Evolutionary conservation across 352 stramenopile genomes (phyloP).

Genomic region (Phytopythium delawarense): DNA sequence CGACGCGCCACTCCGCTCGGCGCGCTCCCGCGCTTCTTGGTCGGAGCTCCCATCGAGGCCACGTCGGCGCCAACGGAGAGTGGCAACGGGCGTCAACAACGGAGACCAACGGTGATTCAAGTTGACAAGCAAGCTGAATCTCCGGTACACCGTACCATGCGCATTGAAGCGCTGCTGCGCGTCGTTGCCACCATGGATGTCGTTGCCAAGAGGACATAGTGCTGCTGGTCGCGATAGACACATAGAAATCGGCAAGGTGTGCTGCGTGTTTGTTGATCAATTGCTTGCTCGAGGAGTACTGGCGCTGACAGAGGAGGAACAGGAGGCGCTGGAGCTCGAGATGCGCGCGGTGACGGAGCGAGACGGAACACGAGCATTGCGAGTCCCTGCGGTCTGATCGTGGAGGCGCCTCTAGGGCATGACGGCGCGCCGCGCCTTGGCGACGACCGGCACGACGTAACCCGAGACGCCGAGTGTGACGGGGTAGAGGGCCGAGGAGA

Average conservation of each 20-base stretch:
- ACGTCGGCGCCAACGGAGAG: not conserved
- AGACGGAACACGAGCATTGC: no score
- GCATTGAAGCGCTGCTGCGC: no score
- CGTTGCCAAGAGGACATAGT: no score
- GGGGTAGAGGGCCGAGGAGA: constrained; percentile 75
- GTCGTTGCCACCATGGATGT: no score
- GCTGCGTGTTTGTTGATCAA: no score
- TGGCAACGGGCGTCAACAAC: not conserved
- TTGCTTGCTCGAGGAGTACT: no score
- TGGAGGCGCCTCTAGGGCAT: constrained; percentile 20
- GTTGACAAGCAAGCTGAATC: not conserved
- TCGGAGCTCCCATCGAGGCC: constrained; percentile 26
- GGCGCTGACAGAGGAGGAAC: no score
- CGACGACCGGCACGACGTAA: constrained; percentile 69
- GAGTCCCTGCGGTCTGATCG: not conserved
- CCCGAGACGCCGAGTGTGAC: constrained; percentile 72
- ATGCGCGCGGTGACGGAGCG: no score
- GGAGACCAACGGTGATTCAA: not conserved
- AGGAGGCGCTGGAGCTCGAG: no score
- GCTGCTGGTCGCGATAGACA: no score
- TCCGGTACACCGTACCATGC: not conserved
- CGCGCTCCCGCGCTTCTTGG: constrained; percentile 28
- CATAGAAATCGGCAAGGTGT: no score
- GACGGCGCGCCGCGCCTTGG: constrained; percentile 49
- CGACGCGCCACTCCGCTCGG: constrained; percentile 8